A percentile compares a stretch with the other conserved stretches of the same genome.
Conservation (phyloP, 2,329 filamentous ascomycete genomes). For the Fonsecaea pugnacius region DNA sequence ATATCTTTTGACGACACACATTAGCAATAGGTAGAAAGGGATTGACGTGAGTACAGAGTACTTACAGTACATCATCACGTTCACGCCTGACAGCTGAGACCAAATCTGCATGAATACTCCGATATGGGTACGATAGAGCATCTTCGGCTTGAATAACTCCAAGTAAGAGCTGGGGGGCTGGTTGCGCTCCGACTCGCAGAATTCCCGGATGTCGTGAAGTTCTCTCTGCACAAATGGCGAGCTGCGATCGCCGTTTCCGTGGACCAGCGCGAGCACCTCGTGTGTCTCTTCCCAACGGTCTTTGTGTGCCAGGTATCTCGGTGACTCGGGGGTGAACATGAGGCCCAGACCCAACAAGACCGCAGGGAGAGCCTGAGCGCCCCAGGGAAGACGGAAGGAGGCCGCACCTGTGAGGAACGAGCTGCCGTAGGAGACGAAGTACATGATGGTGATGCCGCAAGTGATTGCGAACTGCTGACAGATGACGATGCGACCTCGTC, state of each 20-base stretch:
- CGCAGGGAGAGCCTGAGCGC: constrained; percentile 51
- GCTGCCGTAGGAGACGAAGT: constrained; percentile 19
- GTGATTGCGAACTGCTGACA: constrained; percentile 46
- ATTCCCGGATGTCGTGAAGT: not conserved
- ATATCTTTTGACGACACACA: constrained; percentile 49
- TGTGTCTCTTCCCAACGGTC: constrained; percentile 62
- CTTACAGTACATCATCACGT: constrained; percentile 41
- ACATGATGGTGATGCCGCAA: constrained; percentile 45
- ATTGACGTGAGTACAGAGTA: no score
- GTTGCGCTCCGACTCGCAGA: not conserved
- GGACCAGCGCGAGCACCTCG: constrained; percentile 59
- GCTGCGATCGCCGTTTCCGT: constrained; percentile 67
- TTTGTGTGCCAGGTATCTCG: constrained; percentile 65
- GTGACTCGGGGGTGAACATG: constrained; percentile 58
- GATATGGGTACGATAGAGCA: constrained; percentile 73
- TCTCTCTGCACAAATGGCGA: constrained; percentile 71
- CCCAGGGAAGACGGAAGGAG: constrained; percentile 54
- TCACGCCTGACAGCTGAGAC: constrained; percentile 77
- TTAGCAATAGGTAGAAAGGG: no score
- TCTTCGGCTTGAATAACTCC: constrained; percentile 72
- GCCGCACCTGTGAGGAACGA: not conserved
- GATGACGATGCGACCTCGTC: constrained; percentile 45
- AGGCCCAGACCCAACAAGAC: constrained; percentile 45
- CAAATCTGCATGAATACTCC: constrained; percentile 75
- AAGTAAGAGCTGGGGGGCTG: constrained; percentile 61